phyloP scores from a whole-genome alignment of 2,329 filamentous ascomycete genomes.

The Nannizzia gypsea region DNA sequence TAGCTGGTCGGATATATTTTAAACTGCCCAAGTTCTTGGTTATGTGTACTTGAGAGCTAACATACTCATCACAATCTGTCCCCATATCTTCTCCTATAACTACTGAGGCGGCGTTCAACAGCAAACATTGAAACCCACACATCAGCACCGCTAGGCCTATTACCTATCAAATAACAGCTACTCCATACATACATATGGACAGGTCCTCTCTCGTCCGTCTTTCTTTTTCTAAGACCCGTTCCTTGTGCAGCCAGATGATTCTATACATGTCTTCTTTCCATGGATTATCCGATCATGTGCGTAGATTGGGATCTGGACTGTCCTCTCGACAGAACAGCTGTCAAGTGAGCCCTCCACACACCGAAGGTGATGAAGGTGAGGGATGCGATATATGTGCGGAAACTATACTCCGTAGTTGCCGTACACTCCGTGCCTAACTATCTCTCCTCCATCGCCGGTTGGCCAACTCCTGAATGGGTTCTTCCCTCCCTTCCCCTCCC shows the following conservation, averaged over 20 bases:
- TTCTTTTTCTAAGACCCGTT: neutral
- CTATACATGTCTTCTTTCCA: neutral
- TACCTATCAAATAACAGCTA: neutral
- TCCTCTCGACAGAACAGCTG: neutral
- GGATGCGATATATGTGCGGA: neutral
- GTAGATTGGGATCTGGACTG: conserved; percentile 1
- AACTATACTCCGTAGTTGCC: neutral
- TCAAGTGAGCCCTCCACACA: conserved; percentile 3
- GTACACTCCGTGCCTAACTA: neutral
- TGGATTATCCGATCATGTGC: conserved; percentile 1
- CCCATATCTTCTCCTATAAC: neutral
- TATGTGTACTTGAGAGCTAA: too few relatives aligned
- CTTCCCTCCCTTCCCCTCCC: neutral
- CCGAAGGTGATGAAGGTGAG: neutral
- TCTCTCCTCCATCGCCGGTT: neutral
- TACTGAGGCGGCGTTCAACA: neutral
- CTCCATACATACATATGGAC: neutral
- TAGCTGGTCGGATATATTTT: too few relatives aligned
- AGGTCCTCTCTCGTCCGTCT: neutral
- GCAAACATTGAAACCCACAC: neutral
- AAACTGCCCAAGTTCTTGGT: too few relatives aligned
- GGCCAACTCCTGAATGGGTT: neutral
- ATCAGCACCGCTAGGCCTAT: neutral
- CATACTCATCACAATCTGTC: neutral
- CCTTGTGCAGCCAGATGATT: neutral